phyloP scores from a whole-genome alignment of 371 early-diverging fungal genomes.

The Amoeboaphelidium occidentale region DNA sequence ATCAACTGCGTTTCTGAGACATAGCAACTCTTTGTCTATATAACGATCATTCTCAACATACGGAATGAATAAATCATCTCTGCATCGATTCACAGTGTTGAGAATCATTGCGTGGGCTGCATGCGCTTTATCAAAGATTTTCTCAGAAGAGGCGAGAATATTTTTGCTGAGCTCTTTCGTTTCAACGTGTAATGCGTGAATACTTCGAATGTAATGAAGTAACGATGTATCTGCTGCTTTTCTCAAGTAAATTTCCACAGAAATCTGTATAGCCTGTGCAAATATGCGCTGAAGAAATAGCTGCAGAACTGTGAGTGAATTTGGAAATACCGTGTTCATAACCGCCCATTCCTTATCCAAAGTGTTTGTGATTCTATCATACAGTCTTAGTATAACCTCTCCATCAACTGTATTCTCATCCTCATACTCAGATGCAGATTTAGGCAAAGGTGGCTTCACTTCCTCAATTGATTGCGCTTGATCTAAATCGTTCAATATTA shows the following conservation, averaged over 20 bases:
- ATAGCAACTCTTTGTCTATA: conserved; percentile 40
- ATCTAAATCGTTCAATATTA: conserved; percentile 4
- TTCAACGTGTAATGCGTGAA: conserved; percentile 45
- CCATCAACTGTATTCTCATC: conserved; percentile 21
- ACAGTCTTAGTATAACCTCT: conserved; percentile 22
- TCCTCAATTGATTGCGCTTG: background rate
- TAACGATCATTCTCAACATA: conserved; percentile 73
- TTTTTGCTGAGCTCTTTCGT: conserved; percentile 44
- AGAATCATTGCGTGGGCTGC: too few relatives aligned
- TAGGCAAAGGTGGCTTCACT: conserved; percentile 4
- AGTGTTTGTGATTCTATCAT: conserved; percentile 49
- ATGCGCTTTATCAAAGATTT: conserved; percentile 12
- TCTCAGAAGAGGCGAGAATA: conserved; percentile 34
- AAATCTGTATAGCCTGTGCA: conserved; percentile 76
- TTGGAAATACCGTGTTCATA: conserved; percentile 77
- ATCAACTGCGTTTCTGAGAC: conserved; percentile 27
- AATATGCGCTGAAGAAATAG: conserved; percentile 77
- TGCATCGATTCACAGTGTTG: conserved; percentile 52
- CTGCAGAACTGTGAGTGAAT: conserved; percentile 66
- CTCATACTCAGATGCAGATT: conserved; percentile 14
- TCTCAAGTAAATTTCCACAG: conserved; percentile 44
- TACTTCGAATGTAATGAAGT: conserved; percentile 46
- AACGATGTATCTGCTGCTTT: conserved; percentile 38
- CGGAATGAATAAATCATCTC: conserved; percentile 81
- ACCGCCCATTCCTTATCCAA: conserved; percentile 62